A percentile compares a stretch with the other conserved stretches of the same genome.
These are phyloP conservation scores for Bisporella sp. DNA, from an alignment of 2,329 filamentous ascomycete species.

Conservation along the genomic window DNA sequence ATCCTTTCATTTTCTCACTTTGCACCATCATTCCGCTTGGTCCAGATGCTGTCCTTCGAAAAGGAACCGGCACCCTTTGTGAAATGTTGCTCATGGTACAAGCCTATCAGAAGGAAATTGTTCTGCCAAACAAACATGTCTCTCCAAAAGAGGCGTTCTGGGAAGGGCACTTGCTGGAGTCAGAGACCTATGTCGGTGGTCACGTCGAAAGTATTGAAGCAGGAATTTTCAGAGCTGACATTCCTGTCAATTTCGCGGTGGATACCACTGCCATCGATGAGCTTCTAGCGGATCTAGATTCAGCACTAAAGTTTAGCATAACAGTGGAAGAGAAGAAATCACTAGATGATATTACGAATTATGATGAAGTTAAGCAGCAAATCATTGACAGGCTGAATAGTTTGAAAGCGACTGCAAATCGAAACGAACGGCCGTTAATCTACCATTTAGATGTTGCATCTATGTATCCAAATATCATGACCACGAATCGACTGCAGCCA, in stretches of 20 bases:
- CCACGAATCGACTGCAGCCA: slow-evolving; percentile 91
- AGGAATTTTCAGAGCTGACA: slow-evolving; percentile 92
- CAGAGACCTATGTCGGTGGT: slow-evolving; percentile 95
- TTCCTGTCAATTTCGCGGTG: slow-evolving; percentile 89
- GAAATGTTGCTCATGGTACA: slow-evolving; percentile 99
- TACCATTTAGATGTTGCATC: slow-evolving; percentile 98
- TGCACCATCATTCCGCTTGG: slow-evolving; percentile 94
- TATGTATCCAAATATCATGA: slow-evolving; percentile 99
- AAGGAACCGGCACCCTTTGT: slow-evolving; percentile 96
- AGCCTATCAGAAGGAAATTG: slow-evolving; percentile 85
- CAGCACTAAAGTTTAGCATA: slow-evolving; percentile 81
- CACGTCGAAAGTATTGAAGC: slow-evolving; percentile 99
- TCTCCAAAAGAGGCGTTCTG: slow-evolving; percentile 89
- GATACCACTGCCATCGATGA: slow-evolving; percentile 87
- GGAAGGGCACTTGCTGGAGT: slow-evolving; percentile 92
- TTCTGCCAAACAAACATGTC: slow-evolving; percentile 93
- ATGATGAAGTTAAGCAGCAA: slow-evolving; percentile 76
- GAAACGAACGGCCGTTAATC: slow-evolving; percentile 80
- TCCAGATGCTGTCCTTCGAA: slow-evolving; percentile 86
- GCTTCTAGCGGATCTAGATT: slow-evolving; percentile 76
- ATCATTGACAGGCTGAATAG: slow-evolving; percentile 65
- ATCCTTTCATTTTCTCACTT: slow-evolving; percentile 97
- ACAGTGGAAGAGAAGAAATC: slow-evolving; percentile 78
- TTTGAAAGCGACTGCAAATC: slow-evolving; percentile 76
- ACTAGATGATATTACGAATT: slow-evolving; percentile 72